phyloP scores from a whole-genome alignment of 1,284 basidiomycete species.

The Sparassis latifolia region DNA sequence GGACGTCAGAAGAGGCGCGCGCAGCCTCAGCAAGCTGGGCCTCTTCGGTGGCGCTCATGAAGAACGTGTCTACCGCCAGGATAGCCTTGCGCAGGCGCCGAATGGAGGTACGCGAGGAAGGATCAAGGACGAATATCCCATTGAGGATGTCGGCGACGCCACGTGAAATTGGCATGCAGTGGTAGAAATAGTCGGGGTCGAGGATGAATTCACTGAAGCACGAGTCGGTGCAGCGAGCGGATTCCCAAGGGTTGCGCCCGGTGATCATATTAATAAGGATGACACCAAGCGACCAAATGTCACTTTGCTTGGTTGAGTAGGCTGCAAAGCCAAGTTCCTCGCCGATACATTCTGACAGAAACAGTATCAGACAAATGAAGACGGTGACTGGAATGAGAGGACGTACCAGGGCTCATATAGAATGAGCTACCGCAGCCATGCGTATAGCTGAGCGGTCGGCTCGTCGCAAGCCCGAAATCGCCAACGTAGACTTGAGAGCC shows the following conservation, averaged over 20 bases:
- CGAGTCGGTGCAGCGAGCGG: constrained; percentile 66
- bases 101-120: constrained; percentile 51
- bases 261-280: constrained; percentile 69
- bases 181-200: constrained; percentile 62
- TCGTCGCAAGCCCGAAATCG: constrained; percentile 69
- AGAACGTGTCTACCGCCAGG: constrained; percentile 59
- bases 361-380: background rate
- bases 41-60: constrained; percentile 33
- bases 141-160: constrained; percentile 52
- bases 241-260: constrained; percentile 83
- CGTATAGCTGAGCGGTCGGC: constrained; percentile 36
- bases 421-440: constrained; percentile 47
- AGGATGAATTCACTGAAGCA: constrained; percentile 52
- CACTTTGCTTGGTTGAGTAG: constrained; percentile 74
- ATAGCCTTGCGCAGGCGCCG: constrained; percentile 57
- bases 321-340: constrained; percentile 12
- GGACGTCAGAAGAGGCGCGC: background rate
- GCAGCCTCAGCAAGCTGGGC: background rate
- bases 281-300: constrained; percentile 82
- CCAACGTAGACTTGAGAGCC: constrained; percentile 49
- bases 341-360: constrained; percentile 22
- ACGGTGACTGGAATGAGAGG: background rate
- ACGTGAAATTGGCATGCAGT: constrained; percentile 67
- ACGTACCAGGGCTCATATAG: constrained; percentile 57
- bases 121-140: constrained; percentile 50